These are phyloP conservation scores for Pontederia crassipes DNA, from an alignment of 176 grass and related monocot species.

Conservation along the genomic window DNA sequence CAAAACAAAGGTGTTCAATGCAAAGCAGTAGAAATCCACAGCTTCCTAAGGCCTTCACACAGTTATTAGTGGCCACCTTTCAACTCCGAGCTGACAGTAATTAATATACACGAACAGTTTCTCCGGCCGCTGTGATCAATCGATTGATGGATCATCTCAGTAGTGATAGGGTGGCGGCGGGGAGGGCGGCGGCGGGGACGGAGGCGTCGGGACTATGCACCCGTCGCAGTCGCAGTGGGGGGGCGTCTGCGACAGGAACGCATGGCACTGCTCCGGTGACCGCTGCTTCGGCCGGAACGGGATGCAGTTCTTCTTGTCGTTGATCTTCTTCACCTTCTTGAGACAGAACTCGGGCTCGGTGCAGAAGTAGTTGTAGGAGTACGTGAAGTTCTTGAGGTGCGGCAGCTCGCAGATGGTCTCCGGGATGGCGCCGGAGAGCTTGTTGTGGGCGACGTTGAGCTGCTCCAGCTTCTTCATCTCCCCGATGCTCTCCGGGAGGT, in stretches of 20 bases:
- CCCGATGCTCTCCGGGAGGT: conserved; percentile 56
- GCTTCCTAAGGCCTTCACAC: too few relatives aligned
- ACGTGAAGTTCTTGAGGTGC: conserved; percentile 74
- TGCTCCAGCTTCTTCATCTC: conserved; percentile 54
- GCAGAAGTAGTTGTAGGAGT: conserved; percentile 80
- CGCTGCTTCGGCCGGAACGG: conserved; percentile 59
- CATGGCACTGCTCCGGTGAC: conserved; percentile 48
- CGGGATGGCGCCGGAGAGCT: conserved; percentile 59
- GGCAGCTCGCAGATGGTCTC: conserved; percentile 56
- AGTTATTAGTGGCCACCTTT: too few relatives aligned
- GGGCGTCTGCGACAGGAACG: conserved; percentile 41
- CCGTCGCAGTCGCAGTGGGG: conserved; percentile 53
- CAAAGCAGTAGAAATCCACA: too few relatives aligned
- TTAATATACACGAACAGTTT: too few relatives aligned
- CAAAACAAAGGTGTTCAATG: too few relatives aligned
- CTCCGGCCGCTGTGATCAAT: background rate
- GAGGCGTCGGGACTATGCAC: conserved; percentile 31
- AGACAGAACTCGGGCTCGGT: conserved; percentile 56
- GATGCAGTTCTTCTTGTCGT: conserved; percentile 81
- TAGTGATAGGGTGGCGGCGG: conserved; percentile 3
- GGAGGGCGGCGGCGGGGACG: conserved; percentile 24
- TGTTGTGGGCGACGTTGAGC: conserved; percentile 74
- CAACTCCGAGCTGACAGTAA: too few relatives aligned
- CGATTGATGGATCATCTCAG: background rate
- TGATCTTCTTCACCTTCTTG: conserved; percentile 33